Evolutionary conservation across 352 stramenopile genomes (phyloP).

Genomic region (Globisporangium middletonii): DNA sequence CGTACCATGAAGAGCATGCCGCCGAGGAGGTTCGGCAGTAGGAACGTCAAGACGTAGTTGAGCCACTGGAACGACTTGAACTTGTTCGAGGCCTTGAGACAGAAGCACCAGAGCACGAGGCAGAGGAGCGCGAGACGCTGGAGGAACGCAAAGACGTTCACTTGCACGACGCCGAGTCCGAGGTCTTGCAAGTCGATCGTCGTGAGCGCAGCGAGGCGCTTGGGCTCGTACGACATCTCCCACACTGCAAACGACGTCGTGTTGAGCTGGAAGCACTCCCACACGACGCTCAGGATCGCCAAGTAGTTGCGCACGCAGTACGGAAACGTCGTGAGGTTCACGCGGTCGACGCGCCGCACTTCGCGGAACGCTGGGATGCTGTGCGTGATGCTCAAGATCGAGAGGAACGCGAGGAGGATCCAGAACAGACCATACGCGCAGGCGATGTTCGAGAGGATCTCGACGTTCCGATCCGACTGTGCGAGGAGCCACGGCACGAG

Average conservation of each 20-base stretch:
- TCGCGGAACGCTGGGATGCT: constrained; percentile 28
- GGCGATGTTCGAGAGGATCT: constrained; percentile 17
- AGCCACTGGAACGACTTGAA: constrained; percentile 30
- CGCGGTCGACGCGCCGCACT: constrained; percentile 22
- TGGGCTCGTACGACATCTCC: constrained; percentile 25
- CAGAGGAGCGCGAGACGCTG: constrained; percentile 18
- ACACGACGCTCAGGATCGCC: constrained; percentile 26
- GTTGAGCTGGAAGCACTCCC: constrained; percentile 33
- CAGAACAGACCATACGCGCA: constrained; percentile 22
- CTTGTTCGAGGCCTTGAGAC: constrained; percentile 37
- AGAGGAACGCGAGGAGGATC: constrained; percentile 22
- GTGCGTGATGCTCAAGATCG: constrained; percentile 20
- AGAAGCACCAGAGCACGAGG: constrained; percentile 27
- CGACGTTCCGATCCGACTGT: constrained; percentile 1
- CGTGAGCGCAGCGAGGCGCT: constrained; percentile 20
- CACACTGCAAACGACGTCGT: constrained; percentile 31
- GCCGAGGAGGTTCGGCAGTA: constrained; percentile 24
- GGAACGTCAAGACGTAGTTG: constrained; percentile 32
- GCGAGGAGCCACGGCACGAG: constrained; percentile 14
- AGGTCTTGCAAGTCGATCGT: constrained; percentile 26
- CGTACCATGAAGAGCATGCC: constrained; percentile 27
- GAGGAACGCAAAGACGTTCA: constrained; percentile 22
- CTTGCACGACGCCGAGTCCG: constrained; percentile 16
- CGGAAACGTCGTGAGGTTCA: constrained; percentile 27
- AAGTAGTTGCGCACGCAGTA: constrained; percentile 35